Conservation (phyloP, 164 flowering plant species). For the Sedum album region DNA sequence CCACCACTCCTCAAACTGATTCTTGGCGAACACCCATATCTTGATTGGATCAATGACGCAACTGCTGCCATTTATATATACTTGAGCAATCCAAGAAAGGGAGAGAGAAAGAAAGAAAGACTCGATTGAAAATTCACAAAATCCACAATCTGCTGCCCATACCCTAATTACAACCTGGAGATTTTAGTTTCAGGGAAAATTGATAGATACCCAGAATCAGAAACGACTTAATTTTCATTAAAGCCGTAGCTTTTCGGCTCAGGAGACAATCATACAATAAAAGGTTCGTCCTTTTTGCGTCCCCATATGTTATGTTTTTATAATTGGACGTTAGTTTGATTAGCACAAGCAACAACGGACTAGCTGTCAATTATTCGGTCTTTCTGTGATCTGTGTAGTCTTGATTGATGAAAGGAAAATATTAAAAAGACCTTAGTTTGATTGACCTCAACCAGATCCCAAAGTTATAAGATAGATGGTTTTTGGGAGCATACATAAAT, state of each 20-base stretch:
- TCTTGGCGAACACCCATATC: constrained; percentile 1
- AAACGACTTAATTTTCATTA: neutral
- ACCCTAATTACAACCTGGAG: neutral
- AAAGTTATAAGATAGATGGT: too few relatives aligned
- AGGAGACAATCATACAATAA: neutral
- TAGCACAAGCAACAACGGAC: too few relatives aligned
- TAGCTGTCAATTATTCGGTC: too few relatives aligned
- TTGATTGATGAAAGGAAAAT: too few relatives aligned
- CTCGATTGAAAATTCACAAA: neutral
- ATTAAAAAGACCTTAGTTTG: too few relatives aligned
- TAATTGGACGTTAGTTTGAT: too few relatives aligned
- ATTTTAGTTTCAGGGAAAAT: neutral
- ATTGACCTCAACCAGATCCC: too few relatives aligned
- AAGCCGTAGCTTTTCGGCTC: neutral
- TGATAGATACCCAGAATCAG: neutral
- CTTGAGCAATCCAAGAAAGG: neutral
- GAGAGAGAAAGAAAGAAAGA: neutral
- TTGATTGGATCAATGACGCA: neutral
- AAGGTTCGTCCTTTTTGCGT: neutral
- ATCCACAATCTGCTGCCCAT: neutral
- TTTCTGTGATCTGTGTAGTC: too few relatives aligned
- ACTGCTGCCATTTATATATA: constrained; percentile 5
- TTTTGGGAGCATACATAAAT: too few relatives aligned
- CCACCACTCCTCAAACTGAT: constrained; percentile 2
- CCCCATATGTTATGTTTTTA: too few relatives aligned